Base-by-base conservation (phyloP, 2,329 filamentous ascomycete species). In the Ophiostoma sp. region DNA sequence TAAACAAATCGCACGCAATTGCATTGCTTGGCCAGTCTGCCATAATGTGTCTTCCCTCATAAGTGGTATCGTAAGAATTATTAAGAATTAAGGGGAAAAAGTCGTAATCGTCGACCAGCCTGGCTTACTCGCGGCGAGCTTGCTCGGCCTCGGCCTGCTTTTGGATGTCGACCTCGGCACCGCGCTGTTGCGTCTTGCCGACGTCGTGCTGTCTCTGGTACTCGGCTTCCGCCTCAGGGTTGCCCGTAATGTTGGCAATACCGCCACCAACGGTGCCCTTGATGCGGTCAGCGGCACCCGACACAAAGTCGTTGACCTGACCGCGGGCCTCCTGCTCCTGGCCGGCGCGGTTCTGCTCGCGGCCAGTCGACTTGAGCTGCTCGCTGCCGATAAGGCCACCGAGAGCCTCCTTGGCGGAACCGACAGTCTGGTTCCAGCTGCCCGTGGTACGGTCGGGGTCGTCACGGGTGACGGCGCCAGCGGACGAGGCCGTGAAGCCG, bases 401-500 rank as follows among this genome's bases (percentile, higher is more conserved):
- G 0, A 96, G 76, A 4, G 90, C 85, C 81, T 98, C 93, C 85
- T 98, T 98, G 59, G 91, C 91, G 0, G 92, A 89, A 70, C 95
- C 95, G n/a, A 95, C 80, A 5, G 94, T 97, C 84, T 98, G 95
- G 85, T 97, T 93, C 90, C 92, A 97, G 22, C 87, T 87, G 59
- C 95, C 95, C 22, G 88, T 81, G 28, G 87, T 84, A 76, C 94
- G 93, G 81, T 95, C 86, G 12, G 90, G 85, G 82, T 93, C 86
- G 82, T 97, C 93, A 77, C 88, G 87, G 75, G 91, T 87, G 68
- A 92, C 85, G 48, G 90, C 91, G 66, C 93, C 93, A 0, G 89
- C 88, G 69, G 90, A 85, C 12, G 91, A 91, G 73, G 93, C 87
- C 31, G 91, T 89, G 80, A 91, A 85, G 74, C 92, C 90, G 4